Percentiles rank a stretch among this genome's conserved stretches.
Evolutionary conservation across 2,329 filamentous ascomycete species (phyloP).

Genomic region (Rachicladosporium sp.): DNA sequence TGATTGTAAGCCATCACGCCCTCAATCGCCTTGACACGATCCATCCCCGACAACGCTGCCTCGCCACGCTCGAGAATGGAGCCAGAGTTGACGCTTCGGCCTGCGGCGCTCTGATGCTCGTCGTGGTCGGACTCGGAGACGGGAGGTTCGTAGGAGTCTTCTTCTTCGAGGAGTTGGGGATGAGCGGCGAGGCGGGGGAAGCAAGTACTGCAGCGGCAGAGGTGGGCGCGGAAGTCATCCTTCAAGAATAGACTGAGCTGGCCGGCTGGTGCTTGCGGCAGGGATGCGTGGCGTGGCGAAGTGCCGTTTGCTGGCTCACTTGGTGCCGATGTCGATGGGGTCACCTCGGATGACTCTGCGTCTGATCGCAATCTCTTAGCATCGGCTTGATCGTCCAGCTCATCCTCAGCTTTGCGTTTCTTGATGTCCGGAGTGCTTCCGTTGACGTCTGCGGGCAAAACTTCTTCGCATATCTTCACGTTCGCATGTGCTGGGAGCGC

Average conservation of each 20-base stretch:
- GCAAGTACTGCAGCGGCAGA: slow-evolving; percentile 73
- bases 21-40: slow-evolving; percentile 82
- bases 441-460: not conserved
- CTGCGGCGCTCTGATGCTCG: slow-evolving; percentile 11
- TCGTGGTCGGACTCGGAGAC: slow-evolving; percentile 44
- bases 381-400: slow-evolving; percentile 15
- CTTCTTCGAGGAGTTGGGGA: slow-evolving; percentile 79
- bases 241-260: slow-evolving; percentile 74
- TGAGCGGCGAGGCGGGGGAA: slow-evolving; percentile 60
- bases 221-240: slow-evolving; percentile 61
- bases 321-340: not conserved
- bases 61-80: slow-evolving; percentile 85
- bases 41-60: slow-evolving; percentile 79
- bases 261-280: slow-evolving; percentile 44
- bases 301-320: not conserved
- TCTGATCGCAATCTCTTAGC: slow-evolving; percentile 18
- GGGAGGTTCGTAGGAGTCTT: slow-evolving; percentile 87
- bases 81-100: slow-evolving; percentile 53
- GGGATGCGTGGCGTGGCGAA: slow-evolving; percentile 22
- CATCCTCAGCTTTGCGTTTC: slow-evolving; percentile 38
- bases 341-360: slow-evolving; percentile 4
- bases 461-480: too few species aligned
- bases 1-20: slow-evolving; percentile 99
- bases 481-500: slow-evolving; percentile 36
- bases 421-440: slow-evolving; percentile 1